These are phyloP conservation scores for Linnemannia schmuckeri DNA, from an alignment of 192 early-diverging fungal species.

Conservation along the genomic window DNA sequence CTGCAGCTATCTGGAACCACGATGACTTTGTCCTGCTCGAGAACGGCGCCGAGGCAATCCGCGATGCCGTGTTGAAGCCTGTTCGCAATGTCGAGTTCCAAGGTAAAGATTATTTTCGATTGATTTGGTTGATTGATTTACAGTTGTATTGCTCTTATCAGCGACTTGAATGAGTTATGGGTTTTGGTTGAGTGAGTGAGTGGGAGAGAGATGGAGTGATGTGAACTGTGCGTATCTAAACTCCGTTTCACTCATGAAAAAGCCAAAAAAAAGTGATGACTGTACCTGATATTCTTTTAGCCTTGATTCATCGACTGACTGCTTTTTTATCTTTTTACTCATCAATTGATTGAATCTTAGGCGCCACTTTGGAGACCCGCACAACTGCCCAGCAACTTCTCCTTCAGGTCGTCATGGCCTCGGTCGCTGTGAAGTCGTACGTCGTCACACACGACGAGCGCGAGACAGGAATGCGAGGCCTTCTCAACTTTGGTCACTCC, in stretches of 20 bases:
- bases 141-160: conserved; percentile 11
- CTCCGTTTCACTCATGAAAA: background rate
- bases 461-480: conserved; percentile 92
- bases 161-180: background rate
- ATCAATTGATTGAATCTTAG: conserved; percentile 37
- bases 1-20: conserved; percentile 92
- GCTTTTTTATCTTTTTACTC: conserved; percentile 4
- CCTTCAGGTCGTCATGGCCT: conserved; percentile 89
- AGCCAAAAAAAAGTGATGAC: background rate
- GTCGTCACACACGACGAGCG: conserved; percentile 97
- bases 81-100: conserved; percentile 55
- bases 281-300: background rate
- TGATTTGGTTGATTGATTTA: background rate
- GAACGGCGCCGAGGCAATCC: conserved; percentile 84
- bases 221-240: background rate
- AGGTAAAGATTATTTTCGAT: conserved; percentile 42
- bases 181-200: too few species aligned
- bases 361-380: conserved; percentile 69
- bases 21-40: conserved; percentile 93
- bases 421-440: conserved; percentile 92
- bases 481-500: conserved; percentile 98
- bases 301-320: background rate
- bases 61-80: conserved; percentile 75
- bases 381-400: conserved; percentile 75
- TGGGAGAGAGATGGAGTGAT: background rate